phyloP scores from a whole-genome alignment of 306 rosid genomes.

The Ceratonia siliqua region DNA sequence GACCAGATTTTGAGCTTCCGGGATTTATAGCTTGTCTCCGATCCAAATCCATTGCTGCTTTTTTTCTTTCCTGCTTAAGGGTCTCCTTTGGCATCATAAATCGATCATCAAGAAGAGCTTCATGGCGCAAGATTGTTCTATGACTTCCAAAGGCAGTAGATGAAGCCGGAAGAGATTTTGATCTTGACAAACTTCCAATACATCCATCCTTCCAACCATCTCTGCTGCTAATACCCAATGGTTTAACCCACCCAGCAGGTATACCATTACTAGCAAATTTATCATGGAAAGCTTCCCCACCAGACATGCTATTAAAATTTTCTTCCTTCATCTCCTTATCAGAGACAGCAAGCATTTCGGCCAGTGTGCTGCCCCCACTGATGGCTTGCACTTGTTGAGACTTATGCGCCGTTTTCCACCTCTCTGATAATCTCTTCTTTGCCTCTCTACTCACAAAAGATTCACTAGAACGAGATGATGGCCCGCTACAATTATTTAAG shows the following conservation, averaged over 20 bases:
- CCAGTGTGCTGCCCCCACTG: constrained; percentile 81
- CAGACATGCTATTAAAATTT: constrained; percentile 39
- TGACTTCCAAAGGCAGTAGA: constrained; percentile 68
- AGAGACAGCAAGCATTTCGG: constrained; percentile 89
- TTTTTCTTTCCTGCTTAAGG: constrained; percentile 54
- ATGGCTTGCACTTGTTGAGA: constrained; percentile 50
- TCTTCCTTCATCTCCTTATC: constrained; percentile 52
- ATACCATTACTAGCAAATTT: constrained; percentile 46
- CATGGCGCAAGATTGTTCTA: constrained; percentile 40
- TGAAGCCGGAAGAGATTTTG: constrained; percentile 89
- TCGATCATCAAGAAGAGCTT: constrained; percentile 55
- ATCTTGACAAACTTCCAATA: constrained; percentile 62
- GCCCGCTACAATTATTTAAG: constrained; percentile 47
- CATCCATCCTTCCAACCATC: constrained; percentile 94
- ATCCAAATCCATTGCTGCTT: constrained; percentile 40
- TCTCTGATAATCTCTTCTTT: constrained; percentile 87
- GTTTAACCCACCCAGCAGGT: constrained; percentile 55
- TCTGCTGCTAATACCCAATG: constrained; percentile 94
- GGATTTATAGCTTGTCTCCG: constrained; percentile 40
- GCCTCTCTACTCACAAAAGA: constrained; percentile 87
- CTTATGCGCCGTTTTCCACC: constrained; percentile 82
- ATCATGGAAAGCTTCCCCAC: constrained; percentile 42
- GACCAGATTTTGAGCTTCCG: constrained; percentile 56
- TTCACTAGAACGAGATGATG: constrained; percentile 57
- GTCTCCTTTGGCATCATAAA: constrained; percentile 52